Base-by-base conservation (phyloP, 192 early-diverging fungal species). In the Allomyces macrogynus region DNA sequence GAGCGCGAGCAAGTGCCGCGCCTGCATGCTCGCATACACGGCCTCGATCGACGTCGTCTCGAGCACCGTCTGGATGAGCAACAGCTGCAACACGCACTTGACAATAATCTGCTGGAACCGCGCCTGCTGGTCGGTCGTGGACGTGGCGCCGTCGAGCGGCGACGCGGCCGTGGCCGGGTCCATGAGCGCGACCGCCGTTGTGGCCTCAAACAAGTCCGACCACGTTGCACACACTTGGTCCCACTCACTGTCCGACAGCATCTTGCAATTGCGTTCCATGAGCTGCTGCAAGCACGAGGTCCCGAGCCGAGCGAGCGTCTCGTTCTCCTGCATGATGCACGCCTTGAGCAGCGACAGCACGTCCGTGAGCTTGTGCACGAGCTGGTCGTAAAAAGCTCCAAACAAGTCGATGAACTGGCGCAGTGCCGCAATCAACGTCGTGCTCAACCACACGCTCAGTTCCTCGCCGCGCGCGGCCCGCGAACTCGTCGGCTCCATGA, bases 251-350 rank as follows among this genome's bases (percentile, higher is more conserved):
- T 74, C 74, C 65, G 87, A 83, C 62, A 91, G 81, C 68, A 85
- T 86, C 32, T 72, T 54, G n/a, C 81, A 78, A 70, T 96, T 96
- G 25, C 71, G 69, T 64, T 88, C 87, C 24, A 96, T 78, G 64
- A 93, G 80, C 65, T 93, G 90, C 72, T 93, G 90, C 63, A 96
- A 71, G 64, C 93, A 96, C 27, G 87, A 86, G 18, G 87, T 87
- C 8, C 93, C 93, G 63, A 96, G 92, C 63, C 86, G 75, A 22
- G 89, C 87, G 67, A 96, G 73, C 1, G 90, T 83, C 71, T 96
- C 90, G 66, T 92, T 92, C 71, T 92, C 90, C 84, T 95, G 93
- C 24, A 82, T 85, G 72, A 96, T 90, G 72, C 91, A 96, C 62
- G 89, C 69, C 23, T 76, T 79, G 62, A 96, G 77, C 24, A 96